A percentile compares a stretch with the other conserved stretches of the same genome.
Conservation (phyloP, 805 yeast genomes). For the Cyberlindnera saturnus region DNA sequence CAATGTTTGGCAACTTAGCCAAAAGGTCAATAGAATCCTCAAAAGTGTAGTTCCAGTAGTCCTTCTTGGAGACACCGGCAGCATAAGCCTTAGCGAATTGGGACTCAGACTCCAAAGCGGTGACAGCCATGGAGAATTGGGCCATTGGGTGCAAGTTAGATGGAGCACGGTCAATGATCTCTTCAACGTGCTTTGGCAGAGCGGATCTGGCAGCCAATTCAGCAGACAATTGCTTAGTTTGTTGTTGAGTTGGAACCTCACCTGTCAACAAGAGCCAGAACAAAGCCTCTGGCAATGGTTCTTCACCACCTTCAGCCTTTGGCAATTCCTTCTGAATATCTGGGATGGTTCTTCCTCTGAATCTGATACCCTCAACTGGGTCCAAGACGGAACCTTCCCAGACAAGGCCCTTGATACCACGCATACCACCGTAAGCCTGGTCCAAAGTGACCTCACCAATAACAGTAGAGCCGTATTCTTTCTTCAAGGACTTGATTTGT, state of each 20-base stretch:
- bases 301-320: conserved; percentile 59
- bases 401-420: conserved; percentile 79
- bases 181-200: conserved; percentile 72
- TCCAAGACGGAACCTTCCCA: conserved; percentile 89
- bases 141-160: conserved; percentile 83
- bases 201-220: conserved; percentile 76
- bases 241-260: conserved; percentile 69
- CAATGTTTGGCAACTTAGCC: conserved; percentile 78
- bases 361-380: conserved; percentile 80
- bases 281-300: conserved; percentile 72
- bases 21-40: conserved; percentile 76
- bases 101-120: conserved; percentile 77
- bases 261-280: conserved; percentile 83
- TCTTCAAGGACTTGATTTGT: conserved; percentile 78
- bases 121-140: conserved; percentile 77
- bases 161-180: conserved; percentile 69
- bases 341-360: conserved; percentile 80
- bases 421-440: conserved; percentile 89
- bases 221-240: conserved; percentile 63
- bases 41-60: conserved; percentile 78
- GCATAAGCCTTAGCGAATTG: conserved; percentile 83
- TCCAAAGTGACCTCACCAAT: conserved; percentile 71
- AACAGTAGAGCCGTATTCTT: conserved; percentile 74
- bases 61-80: conserved; percentile 73
- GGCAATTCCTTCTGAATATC: conserved; percentile 71